phyloP scores from a whole-genome alignment of 176 grass and related monocot genomes.

The Areca catechu region DNA sequence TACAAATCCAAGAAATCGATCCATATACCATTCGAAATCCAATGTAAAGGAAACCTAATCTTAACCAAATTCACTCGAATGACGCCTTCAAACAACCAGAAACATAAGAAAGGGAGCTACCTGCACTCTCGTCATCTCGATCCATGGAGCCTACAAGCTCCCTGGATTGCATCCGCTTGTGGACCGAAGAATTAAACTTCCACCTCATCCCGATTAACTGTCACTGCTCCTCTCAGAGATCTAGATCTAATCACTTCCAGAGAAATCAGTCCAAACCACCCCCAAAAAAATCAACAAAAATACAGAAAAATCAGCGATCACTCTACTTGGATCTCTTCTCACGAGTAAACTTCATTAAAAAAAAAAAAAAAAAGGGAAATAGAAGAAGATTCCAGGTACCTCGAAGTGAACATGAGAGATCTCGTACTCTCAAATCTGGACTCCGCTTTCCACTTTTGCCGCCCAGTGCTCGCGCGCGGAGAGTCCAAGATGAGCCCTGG shows the following conservation, averaged over 20 bases:
- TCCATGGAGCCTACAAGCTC: slow-evolving; percentile 37
- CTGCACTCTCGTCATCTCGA: slow-evolving; percentile 46
- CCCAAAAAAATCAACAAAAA: too few relatives aligned
- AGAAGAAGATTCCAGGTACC: too few relatives aligned
- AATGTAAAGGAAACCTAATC: background rate
- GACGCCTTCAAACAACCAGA: background rate
- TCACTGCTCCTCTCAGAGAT: background rate
- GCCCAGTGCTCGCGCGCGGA: too few relatives aligned
- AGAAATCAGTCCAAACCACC: background rate
- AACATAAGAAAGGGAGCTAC: slow-evolving; percentile 21
- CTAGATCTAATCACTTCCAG: slow-evolving; percentile 1
- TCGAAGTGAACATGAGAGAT: too few relatives aligned
- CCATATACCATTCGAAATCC: background rate
- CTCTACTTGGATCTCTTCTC: too few relatives aligned
- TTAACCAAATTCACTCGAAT: background rate
- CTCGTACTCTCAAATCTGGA: too few relatives aligned
- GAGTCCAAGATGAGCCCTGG: too few relatives aligned
- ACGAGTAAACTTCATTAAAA: too few relatives aligned
- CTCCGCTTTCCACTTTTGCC: too few relatives aligned
- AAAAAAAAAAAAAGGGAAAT: too few relatives aligned
- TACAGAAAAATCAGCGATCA: too few relatives aligned
- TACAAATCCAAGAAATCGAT: too few relatives aligned
- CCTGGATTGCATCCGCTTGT: slow-evolving; percentile 79
- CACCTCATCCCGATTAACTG: slow-evolving; percentile 44
- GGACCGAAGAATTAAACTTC: slow-evolving; percentile 65